Conservation (phyloP, 2,329 filamentous ascomycete genomes). For the Trichoderma pleuroti region DNA sequence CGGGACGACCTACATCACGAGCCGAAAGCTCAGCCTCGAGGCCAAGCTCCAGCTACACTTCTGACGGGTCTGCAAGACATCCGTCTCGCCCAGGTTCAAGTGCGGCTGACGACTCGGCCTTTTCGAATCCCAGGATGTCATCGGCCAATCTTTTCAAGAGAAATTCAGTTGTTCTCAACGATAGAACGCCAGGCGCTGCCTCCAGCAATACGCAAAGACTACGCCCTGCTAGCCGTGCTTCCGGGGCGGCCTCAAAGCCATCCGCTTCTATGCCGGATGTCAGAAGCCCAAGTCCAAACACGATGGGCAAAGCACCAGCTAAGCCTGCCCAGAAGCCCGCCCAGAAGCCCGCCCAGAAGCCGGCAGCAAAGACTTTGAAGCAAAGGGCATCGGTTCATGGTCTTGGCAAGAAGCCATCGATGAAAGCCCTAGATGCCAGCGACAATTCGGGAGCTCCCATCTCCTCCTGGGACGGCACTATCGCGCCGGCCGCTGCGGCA, state of each 20-base stretch:
- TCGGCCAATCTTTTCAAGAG: slow-evolving; percentile 43
- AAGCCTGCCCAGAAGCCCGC: slow-evolving; percentile 44
- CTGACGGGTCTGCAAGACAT: slow-evolving; percentile 53
- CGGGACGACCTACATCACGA: slow-evolving; percentile 53
- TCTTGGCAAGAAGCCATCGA: slow-evolving; percentile 54
- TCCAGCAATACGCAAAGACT: slow-evolving; percentile 26
- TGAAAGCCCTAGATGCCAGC: slow-evolving; percentile 36
- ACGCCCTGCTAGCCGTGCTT: slow-evolving; percentile 26
- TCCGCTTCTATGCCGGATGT: slow-evolving; percentile 27
- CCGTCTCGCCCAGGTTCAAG: slow-evolving; percentile 54
- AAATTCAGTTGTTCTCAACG: slow-evolving; percentile 41
- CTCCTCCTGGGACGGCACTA: slow-evolving; percentile 31
- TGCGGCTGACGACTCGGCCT: slow-evolving; percentile 41
- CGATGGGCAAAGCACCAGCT: slow-evolving; percentile 30
- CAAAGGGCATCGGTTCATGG: slow-evolving; percentile 51
- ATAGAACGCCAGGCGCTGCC: slow-evolving; percentile 26
- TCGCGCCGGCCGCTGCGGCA: slow-evolving; percentile 25
- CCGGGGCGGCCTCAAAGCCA: slow-evolving; percentile 26
- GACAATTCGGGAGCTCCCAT: slow-evolving; percentile 9
- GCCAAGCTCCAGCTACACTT: slow-evolving; percentile 59
- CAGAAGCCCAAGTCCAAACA: slow-evolving; percentile 41
- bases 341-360: slow-evolving; percentile 49
- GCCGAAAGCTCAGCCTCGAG: slow-evolving; percentile 45
- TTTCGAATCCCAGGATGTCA: slow-evolving; percentile 42
- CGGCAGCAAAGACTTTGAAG: slow-evolving; percentile 45